Evolutionary conservation across 768 basidiomycete genomes (phyloP).

Genomic region (Tricholoma hemisulphureum): DNA sequence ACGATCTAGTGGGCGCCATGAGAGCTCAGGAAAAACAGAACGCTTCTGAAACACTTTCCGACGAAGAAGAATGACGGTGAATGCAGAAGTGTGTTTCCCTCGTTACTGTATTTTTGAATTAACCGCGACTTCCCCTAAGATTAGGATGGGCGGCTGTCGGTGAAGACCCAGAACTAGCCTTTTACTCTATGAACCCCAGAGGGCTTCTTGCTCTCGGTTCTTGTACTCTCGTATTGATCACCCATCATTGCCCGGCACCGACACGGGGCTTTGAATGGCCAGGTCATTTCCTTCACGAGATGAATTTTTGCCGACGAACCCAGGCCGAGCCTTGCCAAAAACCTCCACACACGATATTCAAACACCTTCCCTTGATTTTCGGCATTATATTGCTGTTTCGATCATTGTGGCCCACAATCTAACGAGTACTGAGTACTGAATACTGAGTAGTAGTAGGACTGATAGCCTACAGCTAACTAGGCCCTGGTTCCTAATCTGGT

Average conservation of each 20-base stretch:
- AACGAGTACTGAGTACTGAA: no score
- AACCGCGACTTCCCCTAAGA: no score
- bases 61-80: slow-evolving; percentile 52
- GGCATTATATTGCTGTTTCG: background rate
- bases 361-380: background rate
- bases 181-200: no score
- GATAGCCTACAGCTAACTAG: no score
- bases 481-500: no score
- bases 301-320: background rate
- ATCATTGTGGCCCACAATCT: background rate
- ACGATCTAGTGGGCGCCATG: slow-evolving; percentile 83
- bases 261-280: background rate
- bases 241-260: background rate
- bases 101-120: slow-evolving; percentile 9
- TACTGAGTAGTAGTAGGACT: no score
- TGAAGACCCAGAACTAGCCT: no score
- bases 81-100: slow-evolving; percentile 20
- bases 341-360: background rate
- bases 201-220: background rate
- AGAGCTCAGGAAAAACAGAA: slow-evolving; percentile 67
- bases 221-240: background rate
- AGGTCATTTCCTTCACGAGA: background rate
- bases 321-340: background rate
- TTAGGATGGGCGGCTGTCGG: no score
- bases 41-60: slow-evolving; percentile 50